Percentiles rank a stretch among this genome's conserved stretches.
phyloP scores from a whole-genome alignment of 352 stramenopile genomes.

The Pythium phragmitis region DNA sequence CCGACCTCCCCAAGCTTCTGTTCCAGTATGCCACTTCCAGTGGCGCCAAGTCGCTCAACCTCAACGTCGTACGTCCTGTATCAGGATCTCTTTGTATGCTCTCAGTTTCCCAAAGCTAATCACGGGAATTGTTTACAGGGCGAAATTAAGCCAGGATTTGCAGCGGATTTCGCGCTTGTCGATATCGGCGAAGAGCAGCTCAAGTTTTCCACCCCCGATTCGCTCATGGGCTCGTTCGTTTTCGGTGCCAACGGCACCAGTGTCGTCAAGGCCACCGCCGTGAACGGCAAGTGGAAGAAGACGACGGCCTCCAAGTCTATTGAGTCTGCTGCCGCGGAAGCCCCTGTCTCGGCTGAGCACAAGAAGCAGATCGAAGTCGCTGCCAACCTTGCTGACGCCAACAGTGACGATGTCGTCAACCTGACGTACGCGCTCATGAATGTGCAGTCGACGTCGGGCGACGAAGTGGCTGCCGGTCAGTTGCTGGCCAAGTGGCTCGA shows the following conservation, averaged over 20 bases:
- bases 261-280: constrained; percentile 68
- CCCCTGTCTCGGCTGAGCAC: constrained; percentile 41
- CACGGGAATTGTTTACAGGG: constrained; percentile 29
- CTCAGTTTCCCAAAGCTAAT: no score
- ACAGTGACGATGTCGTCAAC: constrained; percentile 63
- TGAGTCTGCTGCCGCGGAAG: constrained; percentile 4
- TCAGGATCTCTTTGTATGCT: neutral
- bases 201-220: constrained; percentile 55
- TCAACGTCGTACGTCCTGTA: constrained; percentile 51
- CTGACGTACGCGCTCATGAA: constrained; percentile 71
- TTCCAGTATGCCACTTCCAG: constrained; percentile 71
- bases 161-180: constrained; percentile 68
- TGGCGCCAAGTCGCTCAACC: constrained; percentile 62
- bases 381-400: constrained; percentile 46
- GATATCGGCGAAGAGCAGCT: constrained; percentile 72
- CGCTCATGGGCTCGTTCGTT: constrained; percentile 65
- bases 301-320: constrained; percentile 25
- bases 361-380: constrained; percentile 43
- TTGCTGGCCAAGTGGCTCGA: constrained; percentile 67
- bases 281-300: constrained; percentile 70
- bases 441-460: constrained; percentile 62
- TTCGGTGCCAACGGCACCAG: constrained; percentile 70
- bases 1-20: constrained; percentile 58
- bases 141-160: constrained; percentile 62
- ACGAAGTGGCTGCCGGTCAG: constrained; percentile 71